Evolutionary conservation across 164 flowering plant species (phyloP).

Genomic region (Cinnamomum chago): DNA sequence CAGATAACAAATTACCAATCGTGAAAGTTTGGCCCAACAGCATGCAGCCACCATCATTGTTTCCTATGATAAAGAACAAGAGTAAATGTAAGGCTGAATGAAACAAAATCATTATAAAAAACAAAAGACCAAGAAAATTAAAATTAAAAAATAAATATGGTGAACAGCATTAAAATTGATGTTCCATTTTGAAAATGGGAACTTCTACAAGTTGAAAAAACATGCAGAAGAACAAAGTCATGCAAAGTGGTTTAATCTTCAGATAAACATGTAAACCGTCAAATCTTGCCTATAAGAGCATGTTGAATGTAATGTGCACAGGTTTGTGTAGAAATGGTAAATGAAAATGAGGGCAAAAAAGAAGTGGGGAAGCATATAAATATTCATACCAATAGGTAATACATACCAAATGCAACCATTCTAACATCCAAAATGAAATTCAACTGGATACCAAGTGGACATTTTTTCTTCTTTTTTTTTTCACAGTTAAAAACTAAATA

Average conservation of each 20-base stretch:
- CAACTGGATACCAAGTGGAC: too few relatives aligned
- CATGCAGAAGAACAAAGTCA: too few relatives aligned
- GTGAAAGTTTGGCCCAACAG: constrained; percentile 86
- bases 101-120: not conserved
- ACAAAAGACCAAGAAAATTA: not conserved
- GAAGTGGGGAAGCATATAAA: not conserved
- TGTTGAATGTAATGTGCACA: not conserved
- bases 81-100: not conserved
- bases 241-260: too few relatives aligned
- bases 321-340: not conserved
- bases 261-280: too few relatives aligned
- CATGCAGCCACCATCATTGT: constrained; percentile 77
- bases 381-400: not conserved
- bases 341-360: not conserved
- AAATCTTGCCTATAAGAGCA: not conserved
- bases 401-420: not conserved
- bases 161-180: not conserved
- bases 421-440: not conserved
- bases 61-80: constrained; percentile 41
- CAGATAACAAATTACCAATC: constrained; percentile 51
- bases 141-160: not conserved
- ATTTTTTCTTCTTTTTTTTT: too few relatives aligned
- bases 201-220: too few relatives aligned
- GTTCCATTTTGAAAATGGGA: not conserved
- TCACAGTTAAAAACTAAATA: too few relatives aligned